These are phyloP conservation scores for Eucalyptus erythrocorys DNA, from an alignment of 345 rosid species.

Conservation along the genomic window DNA sequence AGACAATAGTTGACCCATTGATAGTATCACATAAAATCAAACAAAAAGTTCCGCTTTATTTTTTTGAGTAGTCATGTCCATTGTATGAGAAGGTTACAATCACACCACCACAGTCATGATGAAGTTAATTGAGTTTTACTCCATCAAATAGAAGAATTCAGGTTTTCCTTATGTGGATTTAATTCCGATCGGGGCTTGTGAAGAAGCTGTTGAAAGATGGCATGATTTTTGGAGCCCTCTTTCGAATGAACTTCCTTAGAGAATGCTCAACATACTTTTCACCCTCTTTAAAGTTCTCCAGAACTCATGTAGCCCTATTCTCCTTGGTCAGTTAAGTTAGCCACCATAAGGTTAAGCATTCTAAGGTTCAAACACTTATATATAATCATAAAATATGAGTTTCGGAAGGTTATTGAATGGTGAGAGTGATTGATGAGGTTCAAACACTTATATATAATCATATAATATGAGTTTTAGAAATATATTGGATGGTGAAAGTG, in stretches of 20 bases:
- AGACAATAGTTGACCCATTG: neutral
- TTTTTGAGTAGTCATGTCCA: neutral
- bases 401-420: too few relatives aligned
- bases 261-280: constrained; percentile 67
- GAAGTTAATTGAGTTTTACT: neutral
- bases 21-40: neutral
- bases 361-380: too few relatives aligned
- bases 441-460: too few relatives aligned
- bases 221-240: constrained; percentile 78
- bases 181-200: constrained; percentile 54
- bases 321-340: constrained; percentile 39
- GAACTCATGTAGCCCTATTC: constrained; percentile 74
- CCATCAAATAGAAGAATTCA: constrained; percentile 25
- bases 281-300: constrained; percentile 86
- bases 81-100: neutral
- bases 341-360: neutral
- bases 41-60: neutral
- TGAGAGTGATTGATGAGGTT: too few relatives aligned
- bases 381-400: too few relatives aligned
- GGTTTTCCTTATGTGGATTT: constrained; percentile 48
- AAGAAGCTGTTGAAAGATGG: constrained; percentile 81
- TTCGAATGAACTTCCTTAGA: constrained; percentile 64
- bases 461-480: too few relatives aligned
- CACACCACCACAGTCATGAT: neutral
- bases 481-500: too few relatives aligned